Base-by-base conservation (phyloP, 805 yeast genomes). In the Millerago galiae region DNA sequence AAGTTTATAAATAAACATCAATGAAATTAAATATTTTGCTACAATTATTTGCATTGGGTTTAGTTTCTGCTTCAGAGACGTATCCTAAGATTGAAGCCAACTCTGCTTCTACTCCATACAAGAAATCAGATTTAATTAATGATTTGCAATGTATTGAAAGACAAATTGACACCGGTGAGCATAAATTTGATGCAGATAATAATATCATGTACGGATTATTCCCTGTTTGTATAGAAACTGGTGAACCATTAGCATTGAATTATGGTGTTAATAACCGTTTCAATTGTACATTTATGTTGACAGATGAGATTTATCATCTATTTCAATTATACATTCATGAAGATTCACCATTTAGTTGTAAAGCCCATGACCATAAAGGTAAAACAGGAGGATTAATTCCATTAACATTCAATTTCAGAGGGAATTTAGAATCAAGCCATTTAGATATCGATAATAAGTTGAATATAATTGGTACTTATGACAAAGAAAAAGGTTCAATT, bases 271-370 rank as follows among this genome's bases (percentile, higher is more conserved):
- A 60, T 21, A 77, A 72, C 48, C 74, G 73, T 42, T 42, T 74
- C 40, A 72, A 72, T 49, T 84, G 93, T 56, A 77, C 90, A 3
- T 63, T 84, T 21, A 62, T 62, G 6, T 70, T 84, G 38, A 68
- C 74, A 12, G 91, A 84, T 58, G 82, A 79, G 50, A 53, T 77
- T 33, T 84, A 74, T 56, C 93, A 84, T 55, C 58, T 83, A 45
- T 81, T 84, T 59, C 91, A 84, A 62, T 65, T 83, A 37, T 83
- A 83, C 56, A 65, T 84, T 34, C 93, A 84, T 59, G 83, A 83
- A 56, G 93, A 84, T 57, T 79, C 74, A 8, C 93, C 93, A 25
- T 77, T 79, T 55, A 72, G 83, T 37, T 84, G 93, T 59, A 66
- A 82, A 42, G 50, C 81, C 9, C 83, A 84, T 4, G 59, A 76